A percentile compares a stretch with the other conserved stretches of the same genome.
Conservation (phyloP, 495 filamentous ascomycete species). For the Penicillium chermesinum region DNA sequence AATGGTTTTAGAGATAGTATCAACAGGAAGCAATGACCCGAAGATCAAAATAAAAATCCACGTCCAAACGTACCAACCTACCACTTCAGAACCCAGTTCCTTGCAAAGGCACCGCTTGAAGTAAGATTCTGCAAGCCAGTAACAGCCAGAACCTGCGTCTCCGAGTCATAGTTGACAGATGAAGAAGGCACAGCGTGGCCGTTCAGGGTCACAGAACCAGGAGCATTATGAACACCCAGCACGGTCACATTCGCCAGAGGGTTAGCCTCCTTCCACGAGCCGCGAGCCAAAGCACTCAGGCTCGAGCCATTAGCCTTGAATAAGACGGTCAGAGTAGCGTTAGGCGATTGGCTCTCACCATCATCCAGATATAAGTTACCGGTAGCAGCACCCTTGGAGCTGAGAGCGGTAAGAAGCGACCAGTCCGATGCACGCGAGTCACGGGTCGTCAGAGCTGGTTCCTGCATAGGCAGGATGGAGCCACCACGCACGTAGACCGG, state of each 20-base stretch:
- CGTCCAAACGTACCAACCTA: background rate
- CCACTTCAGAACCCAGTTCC: slow-evolving; percentile 38
- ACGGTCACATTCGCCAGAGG: slow-evolving; percentile 62
- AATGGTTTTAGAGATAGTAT: too few relatives aligned
- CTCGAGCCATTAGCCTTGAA: slow-evolving; percentile 46
- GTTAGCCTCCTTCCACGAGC: slow-evolving; percentile 56
- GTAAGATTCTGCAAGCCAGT: slow-evolving; percentile 47
- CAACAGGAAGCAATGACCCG: background rate
- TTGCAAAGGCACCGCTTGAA: slow-evolving; percentile 48
- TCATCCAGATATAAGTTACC: slow-evolving; percentile 80
- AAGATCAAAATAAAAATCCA: too few relatives aligned
- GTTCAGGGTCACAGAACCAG: slow-evolving; percentile 48
- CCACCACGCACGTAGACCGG: slow-evolving; percentile 72
- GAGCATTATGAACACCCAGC: slow-evolving; percentile 49
- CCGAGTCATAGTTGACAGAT: slow-evolving; percentile 46
- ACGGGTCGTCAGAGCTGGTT: slow-evolving; percentile 63
- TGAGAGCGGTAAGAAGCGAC: slow-evolving; percentile 62
- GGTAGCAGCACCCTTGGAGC: slow-evolving; percentile 49
- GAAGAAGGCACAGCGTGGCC: slow-evolving; percentile 32
- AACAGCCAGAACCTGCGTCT: slow-evolving; percentile 44
- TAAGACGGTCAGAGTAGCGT: slow-evolving; percentile 52
- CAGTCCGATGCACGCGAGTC: slow-evolving; percentile 63
- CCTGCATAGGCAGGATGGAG: slow-evolving; percentile 62
- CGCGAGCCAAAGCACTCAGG: slow-evolving; percentile 44
- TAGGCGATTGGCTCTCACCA: slow-evolving; percentile 63